Percentiles rank a stretch among this genome's conserved stretches.
Conservation (phyloP, 2,329 filamentous ascomycete genomes). For the Talaromyces sp. region DNA sequence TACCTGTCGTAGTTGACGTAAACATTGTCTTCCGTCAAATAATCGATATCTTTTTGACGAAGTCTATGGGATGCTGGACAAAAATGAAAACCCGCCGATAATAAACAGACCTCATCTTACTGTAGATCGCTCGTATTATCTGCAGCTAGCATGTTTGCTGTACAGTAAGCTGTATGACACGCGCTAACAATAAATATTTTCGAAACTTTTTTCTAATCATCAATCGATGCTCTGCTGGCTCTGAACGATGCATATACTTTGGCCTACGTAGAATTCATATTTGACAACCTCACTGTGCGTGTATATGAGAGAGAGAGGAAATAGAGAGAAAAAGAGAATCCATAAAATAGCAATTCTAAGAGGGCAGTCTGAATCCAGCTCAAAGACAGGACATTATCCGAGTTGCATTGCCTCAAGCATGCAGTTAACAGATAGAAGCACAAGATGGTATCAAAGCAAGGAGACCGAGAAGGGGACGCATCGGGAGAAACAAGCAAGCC, state of each 20-base stretch:
- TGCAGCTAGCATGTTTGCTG: not conserved
- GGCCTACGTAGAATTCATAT: not conserved
- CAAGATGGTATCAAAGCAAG: conserved; percentile 10
- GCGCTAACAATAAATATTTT: not conserved
- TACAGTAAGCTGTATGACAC: not conserved
- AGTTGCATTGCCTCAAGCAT: conserved; percentile 5
- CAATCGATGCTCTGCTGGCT: not conserved
- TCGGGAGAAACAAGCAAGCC: not conserved
- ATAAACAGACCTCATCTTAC: not conserved
- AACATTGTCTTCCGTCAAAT: no score
- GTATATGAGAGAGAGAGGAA: not conserved
- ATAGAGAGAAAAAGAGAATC: not conserved
- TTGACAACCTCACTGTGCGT: not conserved
- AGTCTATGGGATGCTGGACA: no score
- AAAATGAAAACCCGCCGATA: not conserved
- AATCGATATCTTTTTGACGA: no score
- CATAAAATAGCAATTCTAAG: conserved; percentile 1
- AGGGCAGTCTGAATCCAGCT: not conserved
- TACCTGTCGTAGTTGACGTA: no score
- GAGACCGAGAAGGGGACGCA: not conserved
- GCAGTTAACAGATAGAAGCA: conserved; percentile 3
- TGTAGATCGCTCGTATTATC: not conserved
- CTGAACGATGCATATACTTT: not conserved
- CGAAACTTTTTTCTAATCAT: not conserved
- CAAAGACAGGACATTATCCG: conserved; percentile 1